phyloP scores from a whole-genome alignment of 257 asterid genomes.

The Hygrophila difformis region DNA sequence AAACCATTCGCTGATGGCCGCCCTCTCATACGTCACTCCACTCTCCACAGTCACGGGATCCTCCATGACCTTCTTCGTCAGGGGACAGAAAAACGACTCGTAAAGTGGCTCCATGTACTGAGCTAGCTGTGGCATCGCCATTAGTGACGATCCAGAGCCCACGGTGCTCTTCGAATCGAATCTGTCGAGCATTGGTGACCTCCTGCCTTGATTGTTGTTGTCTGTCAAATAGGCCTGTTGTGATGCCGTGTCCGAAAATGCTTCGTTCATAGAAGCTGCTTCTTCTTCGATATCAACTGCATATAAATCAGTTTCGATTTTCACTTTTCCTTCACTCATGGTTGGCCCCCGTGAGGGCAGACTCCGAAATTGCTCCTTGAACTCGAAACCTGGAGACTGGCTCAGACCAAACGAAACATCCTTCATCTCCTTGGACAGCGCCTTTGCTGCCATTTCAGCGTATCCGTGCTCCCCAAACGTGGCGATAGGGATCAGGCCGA shows the following conservation, averaged over 20 bases:
- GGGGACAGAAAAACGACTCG: conserved; percentile 66
- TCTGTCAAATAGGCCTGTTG: conserved; percentile 20
- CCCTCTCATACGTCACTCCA: conserved; percentile 67
- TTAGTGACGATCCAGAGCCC: conserved; percentile 27
- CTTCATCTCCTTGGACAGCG: conserved; percentile 58
- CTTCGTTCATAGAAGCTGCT: too few species aligned
- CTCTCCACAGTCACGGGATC: conserved; percentile 71
- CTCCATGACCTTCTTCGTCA: conserved; percentile 60
- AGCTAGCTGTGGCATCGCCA: conserved; percentile 35
- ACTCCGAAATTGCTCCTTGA: conserved; percentile 14
- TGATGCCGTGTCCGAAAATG: conserved; percentile 13
- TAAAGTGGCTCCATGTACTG: conserved; percentile 65
- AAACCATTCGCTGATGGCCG: conserved; percentile 47
- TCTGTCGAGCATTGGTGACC: conserved; percentile 13
- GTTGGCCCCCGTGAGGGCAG: conserved; percentile 6
- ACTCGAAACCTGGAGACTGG: conserved; percentile 14
- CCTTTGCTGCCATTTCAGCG: conserved; percentile 39
- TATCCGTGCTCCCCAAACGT: conserved; percentile 36
- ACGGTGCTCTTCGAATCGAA: conserved; percentile 8
- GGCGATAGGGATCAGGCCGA: conserved; percentile 34
- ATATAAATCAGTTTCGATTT: conserved; percentile 37
- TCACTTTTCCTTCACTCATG: conserved; percentile 9
- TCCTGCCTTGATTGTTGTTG: conserved; percentile 21
- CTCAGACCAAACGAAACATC: conserved; percentile 22
- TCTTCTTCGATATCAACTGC: conserved; percentile 27